phyloP scores from a whole-genome alignment of 148 eudicot species.

The Diospyros kaki region DNA sequence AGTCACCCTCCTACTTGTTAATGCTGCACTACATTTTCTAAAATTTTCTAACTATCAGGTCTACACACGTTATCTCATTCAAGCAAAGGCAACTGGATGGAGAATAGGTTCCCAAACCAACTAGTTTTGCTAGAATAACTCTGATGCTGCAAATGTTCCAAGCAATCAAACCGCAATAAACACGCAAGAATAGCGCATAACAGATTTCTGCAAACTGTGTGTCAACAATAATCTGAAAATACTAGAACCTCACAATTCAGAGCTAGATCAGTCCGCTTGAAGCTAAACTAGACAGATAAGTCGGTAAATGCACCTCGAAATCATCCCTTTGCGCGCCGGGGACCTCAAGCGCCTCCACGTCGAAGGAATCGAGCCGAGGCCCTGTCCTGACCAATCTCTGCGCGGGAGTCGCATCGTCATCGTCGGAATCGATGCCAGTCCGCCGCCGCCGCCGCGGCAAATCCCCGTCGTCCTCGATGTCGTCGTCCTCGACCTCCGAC shows the following conservation, averaged over 20 bases:
- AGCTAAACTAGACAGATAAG: background rate
- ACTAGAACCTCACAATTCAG: background rate
- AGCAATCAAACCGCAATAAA: no score
- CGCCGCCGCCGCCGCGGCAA: conserved; percentile 17
- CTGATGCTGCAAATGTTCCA: no score
- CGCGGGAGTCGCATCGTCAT: conserved; percentile 50
- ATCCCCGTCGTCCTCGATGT: conserved; percentile 29
- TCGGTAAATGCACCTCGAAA: conserved; percentile 45
- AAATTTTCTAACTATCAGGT: conserved; percentile 1
- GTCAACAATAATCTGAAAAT: no score
- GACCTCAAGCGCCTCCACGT: conserved; percentile 93
- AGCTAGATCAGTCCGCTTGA: background rate
- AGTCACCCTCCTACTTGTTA: conserved; percentile 7
- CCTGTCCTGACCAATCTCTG: conserved; percentile 77
- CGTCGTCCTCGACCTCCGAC: conserved; percentile 17
- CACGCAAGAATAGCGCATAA: no score
- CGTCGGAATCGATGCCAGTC: conserved; percentile 45
- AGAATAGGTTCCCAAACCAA: no score
- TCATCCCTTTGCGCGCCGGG: conserved; percentile 73
- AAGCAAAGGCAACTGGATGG: background rate
- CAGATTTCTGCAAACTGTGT: no score
- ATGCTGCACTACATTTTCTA: background rate
- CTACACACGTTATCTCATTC: background rate
- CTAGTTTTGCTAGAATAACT: no score
- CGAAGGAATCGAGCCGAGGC: conserved; percentile 86